These are phyloP conservation scores for Centrapalus pauciflorus DNA, from an alignment of 129 eudicot species.

Conservation along the genomic window DNA sequence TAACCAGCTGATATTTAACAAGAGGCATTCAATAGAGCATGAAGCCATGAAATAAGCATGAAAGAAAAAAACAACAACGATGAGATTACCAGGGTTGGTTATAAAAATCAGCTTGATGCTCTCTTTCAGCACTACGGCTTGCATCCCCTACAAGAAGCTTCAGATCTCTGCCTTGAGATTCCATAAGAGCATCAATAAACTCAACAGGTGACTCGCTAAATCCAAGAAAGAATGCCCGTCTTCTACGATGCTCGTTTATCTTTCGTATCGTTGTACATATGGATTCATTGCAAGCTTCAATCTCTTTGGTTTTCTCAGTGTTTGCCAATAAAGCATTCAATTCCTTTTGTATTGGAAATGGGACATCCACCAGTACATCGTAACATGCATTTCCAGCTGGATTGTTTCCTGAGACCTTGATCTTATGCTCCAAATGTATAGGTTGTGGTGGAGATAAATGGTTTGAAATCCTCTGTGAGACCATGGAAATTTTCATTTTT, in stretches of 20 bases:
- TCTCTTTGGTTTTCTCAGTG: constrained; percentile 79
- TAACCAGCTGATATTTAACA: neutral
- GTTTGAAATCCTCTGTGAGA: constrained; percentile 64
- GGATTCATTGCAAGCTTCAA: constrained; percentile 84
- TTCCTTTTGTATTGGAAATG: constrained; percentile 76
- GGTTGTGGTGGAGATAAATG: constrained; percentile 89
- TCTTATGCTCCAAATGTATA: constrained; percentile 81
- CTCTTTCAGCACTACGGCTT: constrained; percentile 73
- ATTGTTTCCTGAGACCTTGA: constrained; percentile 78
- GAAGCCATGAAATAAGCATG: neutral
- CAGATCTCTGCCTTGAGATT: constrained; percentile 83
- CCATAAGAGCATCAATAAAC: constrained; percentile 79
- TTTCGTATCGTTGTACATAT: constrained; percentile 71
- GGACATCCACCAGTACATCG: constrained; percentile 88
- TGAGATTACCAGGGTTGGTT: constrained; percentile 86
- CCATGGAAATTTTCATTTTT: constrained; percentile 65
- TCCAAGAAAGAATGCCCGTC: constrained; percentile 95
- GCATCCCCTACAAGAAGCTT: constrained; percentile 71
- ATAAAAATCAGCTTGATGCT: constrained; percentile 78
- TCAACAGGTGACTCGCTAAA: constrained; percentile 95
- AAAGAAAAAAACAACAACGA: neutral
- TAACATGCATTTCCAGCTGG: constrained; percentile 91
- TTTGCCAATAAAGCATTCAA: constrained; percentile 66
- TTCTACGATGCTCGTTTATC: constrained; percentile 83
- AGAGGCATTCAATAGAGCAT: neutral